phyloP scores from a whole-genome alignment of 2,329 filamentous ascomycete genomes.

The Pseudogymnoascus sp. region DNA sequence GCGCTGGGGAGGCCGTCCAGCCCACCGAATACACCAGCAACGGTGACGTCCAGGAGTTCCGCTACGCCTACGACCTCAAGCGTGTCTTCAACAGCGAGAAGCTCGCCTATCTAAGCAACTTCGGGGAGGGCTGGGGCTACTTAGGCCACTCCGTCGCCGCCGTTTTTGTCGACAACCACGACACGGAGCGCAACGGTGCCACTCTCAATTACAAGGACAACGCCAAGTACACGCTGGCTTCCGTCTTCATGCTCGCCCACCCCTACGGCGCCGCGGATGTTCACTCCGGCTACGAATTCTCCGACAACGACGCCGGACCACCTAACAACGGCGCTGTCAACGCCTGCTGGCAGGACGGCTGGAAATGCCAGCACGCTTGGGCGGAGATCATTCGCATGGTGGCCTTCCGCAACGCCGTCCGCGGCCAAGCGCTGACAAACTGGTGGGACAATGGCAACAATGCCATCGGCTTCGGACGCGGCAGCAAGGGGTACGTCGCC shows the following conservation, averaged over 20 bases:
- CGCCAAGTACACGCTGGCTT: neutral
- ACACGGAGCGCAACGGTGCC: neutral
- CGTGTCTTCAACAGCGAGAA: neutral
- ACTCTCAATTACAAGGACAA: conserved; percentile 1
- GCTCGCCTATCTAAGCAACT: neutral
- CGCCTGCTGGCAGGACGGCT: neutral
- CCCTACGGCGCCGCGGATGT: neutral
- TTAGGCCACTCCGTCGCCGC: neutral
- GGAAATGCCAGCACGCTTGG: neutral
- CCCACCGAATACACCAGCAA: neutral
- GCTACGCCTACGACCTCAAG: neutral
- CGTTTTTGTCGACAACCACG: conserved; percentile 1
- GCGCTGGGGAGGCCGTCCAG: neutral
- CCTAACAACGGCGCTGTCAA: neutral
- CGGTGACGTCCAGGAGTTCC: neutral
- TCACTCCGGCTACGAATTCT: neutral
- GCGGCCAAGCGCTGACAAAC: neutral
- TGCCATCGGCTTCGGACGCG: neutral
- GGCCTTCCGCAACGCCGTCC: neutral
- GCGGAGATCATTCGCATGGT: neutral
- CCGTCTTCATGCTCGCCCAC: neutral
- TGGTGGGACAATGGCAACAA: conserved; percentile 1
- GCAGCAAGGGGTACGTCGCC: neutral
- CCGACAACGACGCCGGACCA: neutral
- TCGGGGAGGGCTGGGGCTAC: conserved; percentile 1